Conservation (phyloP, 2,329 filamentous ascomycete species). For the Thermomyces lanuginosus region DNA sequence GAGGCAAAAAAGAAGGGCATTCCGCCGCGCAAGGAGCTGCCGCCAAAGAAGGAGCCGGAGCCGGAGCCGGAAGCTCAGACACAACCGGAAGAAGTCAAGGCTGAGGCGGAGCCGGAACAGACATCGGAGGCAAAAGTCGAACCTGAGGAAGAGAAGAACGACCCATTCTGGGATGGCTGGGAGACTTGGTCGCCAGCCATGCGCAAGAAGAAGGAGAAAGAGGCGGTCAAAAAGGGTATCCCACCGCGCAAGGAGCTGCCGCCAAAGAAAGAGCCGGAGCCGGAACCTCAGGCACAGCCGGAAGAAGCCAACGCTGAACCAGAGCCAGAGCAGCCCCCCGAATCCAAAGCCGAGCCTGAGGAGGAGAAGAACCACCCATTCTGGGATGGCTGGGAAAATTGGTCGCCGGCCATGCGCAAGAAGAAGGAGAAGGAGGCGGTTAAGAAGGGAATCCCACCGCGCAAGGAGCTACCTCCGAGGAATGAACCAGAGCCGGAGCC, state of each 20-base stretch:
- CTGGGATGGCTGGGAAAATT: conserved; percentile 7
- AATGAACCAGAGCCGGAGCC: conserved; percentile 27
- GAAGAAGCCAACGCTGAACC: conserved; percentile 5
- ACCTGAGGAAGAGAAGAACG: conserved; percentile 8
- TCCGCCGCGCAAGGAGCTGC: conserved; percentile 2
- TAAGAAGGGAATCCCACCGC: conserved; percentile 8
- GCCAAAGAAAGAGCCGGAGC: conserved; percentile 7
- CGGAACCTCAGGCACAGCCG: conserved; percentile 2
- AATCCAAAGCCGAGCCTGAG: conserved; percentile 14
- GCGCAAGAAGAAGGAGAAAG: conserved; percentile 4
- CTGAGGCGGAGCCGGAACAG: conserved; percentile 20
- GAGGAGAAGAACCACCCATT: conserved; percentile 4
- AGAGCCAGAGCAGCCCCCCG: conserved; percentile 8
- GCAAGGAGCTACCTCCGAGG: conserved; percentile 5
- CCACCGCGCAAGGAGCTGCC: conserved; percentile 3
- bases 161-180: conserved; percentile 5
- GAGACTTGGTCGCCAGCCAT: not conserved
- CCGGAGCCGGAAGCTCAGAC: conserved; percentile 12
- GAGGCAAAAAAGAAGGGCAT: conserved; percentile 4
- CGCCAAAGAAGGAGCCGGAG: conserved; percentile 7
- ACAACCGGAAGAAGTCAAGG: conserved; percentile 17
- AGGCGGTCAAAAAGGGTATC: conserved; percentile 3
- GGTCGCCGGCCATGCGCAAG: conserved; percentile 9
- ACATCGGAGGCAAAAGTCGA: conserved; percentile 17
- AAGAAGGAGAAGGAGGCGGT: conserved; percentile 26